A percentile compares a stretch with the other conserved stretches of the same genome.
Conservation (phyloP, 257 asterid genomes). For the Voacanga thouarsii region DNA sequence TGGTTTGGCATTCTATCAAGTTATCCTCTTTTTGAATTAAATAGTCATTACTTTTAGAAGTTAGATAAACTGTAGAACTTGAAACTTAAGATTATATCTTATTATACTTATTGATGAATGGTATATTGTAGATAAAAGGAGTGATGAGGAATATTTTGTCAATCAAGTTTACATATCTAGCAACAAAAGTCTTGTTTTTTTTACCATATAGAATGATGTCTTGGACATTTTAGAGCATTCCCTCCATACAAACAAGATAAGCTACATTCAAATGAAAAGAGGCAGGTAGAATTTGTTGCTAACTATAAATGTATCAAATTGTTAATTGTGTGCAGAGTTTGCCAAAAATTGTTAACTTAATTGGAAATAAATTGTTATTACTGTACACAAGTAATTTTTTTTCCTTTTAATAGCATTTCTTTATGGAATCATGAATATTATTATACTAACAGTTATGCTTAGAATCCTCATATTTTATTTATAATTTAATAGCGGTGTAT, state of each 20-base stretch:
- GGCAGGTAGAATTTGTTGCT: conserved; percentile 61
- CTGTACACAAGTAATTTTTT: too few relatives aligned
- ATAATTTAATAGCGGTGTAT: too few relatives aligned
- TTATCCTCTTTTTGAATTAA: conserved; percentile 10
- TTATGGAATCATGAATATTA: too few relatives aligned
- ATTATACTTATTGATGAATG: conserved; percentile 7
- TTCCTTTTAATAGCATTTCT: too few relatives aligned
- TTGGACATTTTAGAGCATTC: conserved; percentile 97
- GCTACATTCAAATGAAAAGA: conserved; percentile 83
- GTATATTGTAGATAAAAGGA: conserved; percentile 67
- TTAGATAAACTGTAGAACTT: not conserved
- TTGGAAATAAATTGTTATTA: too few relatives aligned
- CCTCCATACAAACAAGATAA: conserved; percentile 64
- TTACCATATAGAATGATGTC: conserved; percentile 93
- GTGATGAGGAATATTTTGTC: conserved; percentile 84
- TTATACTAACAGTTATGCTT: too few relatives aligned
- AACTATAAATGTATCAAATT: not conserved
- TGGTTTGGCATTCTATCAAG: not conserved
- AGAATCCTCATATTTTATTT: too few relatives aligned
- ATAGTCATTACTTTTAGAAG: not conserved
- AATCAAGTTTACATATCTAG: conserved; percentile 56
- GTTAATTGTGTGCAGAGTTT: too few relatives aligned
- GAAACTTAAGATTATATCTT: not conserved
- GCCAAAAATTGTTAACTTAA: too few relatives aligned
- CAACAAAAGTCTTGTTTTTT: conserved; percentile 70